Percentiles rank a stretch among this genome's conserved stretches.
These are phyloP conservation scores for Parmelia sp. DNA, from an alignment of 495 filamentous ascomycete genomes.

Conservation along the genomic window DNA sequence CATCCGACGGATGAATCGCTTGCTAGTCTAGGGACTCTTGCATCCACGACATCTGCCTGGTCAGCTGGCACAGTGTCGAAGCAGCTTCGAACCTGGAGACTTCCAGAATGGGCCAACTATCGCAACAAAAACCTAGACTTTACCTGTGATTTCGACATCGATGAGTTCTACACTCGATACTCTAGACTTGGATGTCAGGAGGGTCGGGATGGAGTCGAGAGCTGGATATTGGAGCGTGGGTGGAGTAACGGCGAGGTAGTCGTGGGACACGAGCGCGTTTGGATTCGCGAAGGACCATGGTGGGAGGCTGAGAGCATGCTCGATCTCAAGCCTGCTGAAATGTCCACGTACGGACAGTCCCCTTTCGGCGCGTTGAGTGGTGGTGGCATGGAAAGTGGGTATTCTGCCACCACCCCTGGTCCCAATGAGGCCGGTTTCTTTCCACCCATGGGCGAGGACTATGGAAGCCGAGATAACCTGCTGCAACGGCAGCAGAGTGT, in stretches of 20 bases:
- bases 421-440: conserved; percentile 66
- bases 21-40: conserved; percentile 55
- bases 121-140: conserved; percentile 91
- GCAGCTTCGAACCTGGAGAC: conserved; percentile 84
- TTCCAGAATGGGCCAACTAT: conserved; percentile 94
- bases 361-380: conserved; percentile 39
- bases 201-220: conserved; percentile 88
- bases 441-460: conserved; percentile 47
- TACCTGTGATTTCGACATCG: conserved; percentile 90
- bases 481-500: conserved; percentile 52
- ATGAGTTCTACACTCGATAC: conserved; percentile 84
- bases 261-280: conserved; percentile 81
- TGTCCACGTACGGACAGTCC: conserved; percentile 23
- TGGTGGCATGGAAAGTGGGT: conserved; percentile 52
- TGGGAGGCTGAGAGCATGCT: conserved; percentile 98
- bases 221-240: conserved; percentile 88
- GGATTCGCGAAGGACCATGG: conserved; percentile 92
- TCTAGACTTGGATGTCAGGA: conserved; percentile 77
- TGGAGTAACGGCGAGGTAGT: conserved; percentile 98
- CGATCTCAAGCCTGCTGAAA: conserved; percentile 68
- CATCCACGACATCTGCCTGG: conserved; percentile 66
- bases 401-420: conserved; percentile 45
- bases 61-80: conserved; percentile 86
- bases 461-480: conserved; percentile 66
- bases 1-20: conserved; percentile 87